Percentiles rank a stretch among this genome's conserved stretches.
Conservation (phyloP, 106 monocot species). For the Allium fistulosum region DNA sequence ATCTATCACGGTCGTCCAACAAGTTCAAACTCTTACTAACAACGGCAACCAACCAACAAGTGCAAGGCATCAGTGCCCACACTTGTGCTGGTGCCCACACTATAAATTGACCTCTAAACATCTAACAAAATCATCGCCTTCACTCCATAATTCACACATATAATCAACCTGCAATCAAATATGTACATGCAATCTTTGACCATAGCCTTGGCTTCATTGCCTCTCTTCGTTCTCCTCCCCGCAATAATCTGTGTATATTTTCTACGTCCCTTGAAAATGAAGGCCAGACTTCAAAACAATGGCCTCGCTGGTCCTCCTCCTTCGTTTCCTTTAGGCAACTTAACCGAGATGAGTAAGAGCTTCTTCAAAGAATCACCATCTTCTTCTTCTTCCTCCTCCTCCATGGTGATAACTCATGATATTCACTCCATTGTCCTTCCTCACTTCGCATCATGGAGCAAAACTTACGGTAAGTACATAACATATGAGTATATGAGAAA, state of each 20-base stretch:
- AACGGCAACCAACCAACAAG: too few species aligned
- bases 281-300: constrained; percentile 18
- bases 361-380: not conserved
- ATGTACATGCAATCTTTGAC: constrained; percentile 8
- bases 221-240: constrained; percentile 16
- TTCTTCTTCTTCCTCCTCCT: not conserved
- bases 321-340: constrained; percentile 60
- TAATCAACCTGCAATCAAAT: too few species aligned
- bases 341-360: constrained; percentile 34
- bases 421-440: constrained; percentile 63
- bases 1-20: too few species aligned
- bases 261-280: constrained; percentile 16
- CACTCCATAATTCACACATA: too few species aligned
- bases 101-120: too few species aligned
- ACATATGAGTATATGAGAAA: not conserved
- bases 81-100: too few species aligned
- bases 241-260: constrained; percentile 13
- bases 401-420: constrained; percentile 20
- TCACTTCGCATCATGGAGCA: constrained; percentile 64
- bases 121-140: too few species aligned
- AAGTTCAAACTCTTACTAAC: too few species aligned
- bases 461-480: constrained; percentile 39
- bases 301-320: constrained; percentile 69
- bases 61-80: too few species aligned
- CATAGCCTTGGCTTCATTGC: constrained; percentile 4